These are phyloP conservation scores for Aspergillus saccharolyticus DNA, from an alignment of 495 filamentous ascomycete species.

Conservation along the genomic window DNA sequence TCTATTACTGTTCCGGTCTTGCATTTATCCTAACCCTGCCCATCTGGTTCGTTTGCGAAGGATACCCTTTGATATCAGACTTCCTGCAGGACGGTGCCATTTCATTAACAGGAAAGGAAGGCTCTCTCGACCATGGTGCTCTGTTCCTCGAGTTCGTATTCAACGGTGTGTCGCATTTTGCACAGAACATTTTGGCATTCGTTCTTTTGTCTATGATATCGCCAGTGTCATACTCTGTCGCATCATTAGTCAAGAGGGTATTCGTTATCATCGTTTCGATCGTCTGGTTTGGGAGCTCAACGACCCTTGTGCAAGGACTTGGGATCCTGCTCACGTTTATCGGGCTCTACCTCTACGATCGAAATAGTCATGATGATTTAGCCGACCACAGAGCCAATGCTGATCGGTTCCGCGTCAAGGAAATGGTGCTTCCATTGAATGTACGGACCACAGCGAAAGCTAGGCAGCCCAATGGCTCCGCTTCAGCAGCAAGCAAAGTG, in stretches of 20 bases:
- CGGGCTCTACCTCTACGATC: conserved; percentile 93
- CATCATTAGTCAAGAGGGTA: conserved; percentile 90
- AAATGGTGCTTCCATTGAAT: conserved; percentile 67
- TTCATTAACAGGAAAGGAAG: conserved; percentile 60
- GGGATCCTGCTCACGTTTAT: conserved; percentile 88
- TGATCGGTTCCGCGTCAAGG: conserved; percentile 52
- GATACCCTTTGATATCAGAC: conserved; percentile 56
- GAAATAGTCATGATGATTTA: conserved; percentile 77
- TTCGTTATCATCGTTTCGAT: conserved; percentile 95
- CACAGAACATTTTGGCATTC: conserved; percentile 93
- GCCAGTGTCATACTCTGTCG: conserved; percentile 95
- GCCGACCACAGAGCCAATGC: conserved; percentile 65
- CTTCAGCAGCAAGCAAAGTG: conserved; percentile 28
- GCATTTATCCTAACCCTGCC: conserved; percentile 89
- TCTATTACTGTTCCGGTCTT: conserved; percentile 91
- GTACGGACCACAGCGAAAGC: conserved; percentile 30
- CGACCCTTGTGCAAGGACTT: conserved; percentile 72
- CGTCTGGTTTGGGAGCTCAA: conserved; percentile 89
- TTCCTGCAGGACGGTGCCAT: conserved; percentile 53
- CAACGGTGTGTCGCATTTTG: conserved; percentile 96
- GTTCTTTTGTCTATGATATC: conserved; percentile 84
- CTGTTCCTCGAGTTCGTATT: conserved; percentile 85
- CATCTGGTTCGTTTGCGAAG: conserved; percentile 90
- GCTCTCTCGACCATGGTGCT: conserved; percentile 70
- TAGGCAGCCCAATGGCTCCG: conserved; percentile 42